Conservation (phyloP, 176 grass and related monocot species). For the Avena atlantica region DNA sequence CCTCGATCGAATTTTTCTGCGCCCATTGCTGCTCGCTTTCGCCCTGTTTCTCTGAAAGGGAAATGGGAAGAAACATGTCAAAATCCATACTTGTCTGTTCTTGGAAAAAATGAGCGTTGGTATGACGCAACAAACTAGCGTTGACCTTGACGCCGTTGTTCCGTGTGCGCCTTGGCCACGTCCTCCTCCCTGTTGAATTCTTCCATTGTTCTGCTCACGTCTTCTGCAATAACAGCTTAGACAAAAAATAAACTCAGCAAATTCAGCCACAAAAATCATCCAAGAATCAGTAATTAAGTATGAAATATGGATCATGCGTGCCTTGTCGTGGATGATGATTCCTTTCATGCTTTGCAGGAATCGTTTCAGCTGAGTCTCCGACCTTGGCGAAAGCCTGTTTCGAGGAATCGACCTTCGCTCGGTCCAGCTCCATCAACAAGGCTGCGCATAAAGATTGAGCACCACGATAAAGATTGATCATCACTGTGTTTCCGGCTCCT, state of each 20-base stretch:
- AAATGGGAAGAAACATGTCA: not conserved
- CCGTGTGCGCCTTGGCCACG: constrained; percentile 15
- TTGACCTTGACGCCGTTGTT: constrained; percentile 34
- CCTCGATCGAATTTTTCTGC: constrained; percentile 39
- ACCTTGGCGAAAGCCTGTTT: not conserved
- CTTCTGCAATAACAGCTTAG: constrained; percentile 10
- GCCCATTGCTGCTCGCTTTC: constrained; percentile 22
- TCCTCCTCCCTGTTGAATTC: constrained; percentile 6
- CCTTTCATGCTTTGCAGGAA: not conserved
- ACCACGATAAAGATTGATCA: not conserved
- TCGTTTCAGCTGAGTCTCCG: not conserved
- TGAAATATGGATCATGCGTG: not conserved
- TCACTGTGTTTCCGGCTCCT: not conserved
- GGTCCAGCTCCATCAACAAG: constrained; percentile 14
- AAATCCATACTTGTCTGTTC: not conserved
- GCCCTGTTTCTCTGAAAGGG: constrained; percentile 8
- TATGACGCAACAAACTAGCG: not conserved
- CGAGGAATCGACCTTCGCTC: not conserved
- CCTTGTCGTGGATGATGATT: constrained; percentile 27
- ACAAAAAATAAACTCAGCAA: not conserved
- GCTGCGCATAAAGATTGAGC: not conserved
- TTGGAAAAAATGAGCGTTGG: not conserved
- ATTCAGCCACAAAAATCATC: not conserved
- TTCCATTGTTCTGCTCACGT: not conserved
- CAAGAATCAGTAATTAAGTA: not conserved